These are phyloP conservation scores for Trichomonascaceae sp. DNA, from an alignment of 1,139 yeast genomes.

Conservation along the genomic window DNA sequence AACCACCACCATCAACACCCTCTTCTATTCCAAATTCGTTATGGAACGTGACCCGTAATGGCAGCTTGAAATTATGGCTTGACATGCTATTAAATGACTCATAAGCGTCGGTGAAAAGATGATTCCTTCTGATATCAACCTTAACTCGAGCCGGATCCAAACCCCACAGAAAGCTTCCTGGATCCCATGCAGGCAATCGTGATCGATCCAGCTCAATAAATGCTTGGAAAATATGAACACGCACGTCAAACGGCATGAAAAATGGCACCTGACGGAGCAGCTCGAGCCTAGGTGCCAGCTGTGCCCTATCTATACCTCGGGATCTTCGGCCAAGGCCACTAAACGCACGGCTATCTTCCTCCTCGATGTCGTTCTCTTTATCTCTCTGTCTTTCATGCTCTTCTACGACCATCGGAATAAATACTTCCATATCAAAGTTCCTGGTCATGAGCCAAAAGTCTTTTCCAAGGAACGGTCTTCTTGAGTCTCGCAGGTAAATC, in stretches of 20 bases:
- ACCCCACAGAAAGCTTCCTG: constrained; percentile 13
- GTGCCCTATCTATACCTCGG: constrained; percentile 4
- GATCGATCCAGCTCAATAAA: constrained; percentile 17
- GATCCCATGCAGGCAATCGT: constrained; percentile 16
- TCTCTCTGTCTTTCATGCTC: constrained; percentile 34
- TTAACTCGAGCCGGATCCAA: constrained; percentile 28
- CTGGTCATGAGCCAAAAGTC: constrained; percentile 52
- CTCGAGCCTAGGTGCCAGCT: constrained; percentile 34
- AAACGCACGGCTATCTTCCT: constrained; percentile 7
- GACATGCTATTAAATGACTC: constrained; percentile 42
- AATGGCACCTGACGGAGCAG: constrained; percentile 67
- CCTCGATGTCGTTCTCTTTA: constrained; percentile 15
- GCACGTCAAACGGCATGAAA: constrained; percentile 63
- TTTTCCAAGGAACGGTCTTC: constrained; percentile 49
- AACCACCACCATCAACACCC: constrained; percentile 96
- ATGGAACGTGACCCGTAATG: constrained; percentile 57
- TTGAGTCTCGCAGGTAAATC: constrained; percentile 60
- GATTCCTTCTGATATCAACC: constrained; percentile 63
- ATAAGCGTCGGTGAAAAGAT: constrained; percentile 69
- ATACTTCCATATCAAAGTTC: constrained; percentile 18
- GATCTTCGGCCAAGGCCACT: constrained; percentile 8
- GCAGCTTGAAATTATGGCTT: constrained; percentile 50
- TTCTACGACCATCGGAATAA: constrained; percentile 36
- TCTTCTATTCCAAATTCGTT: constrained; percentile 75
- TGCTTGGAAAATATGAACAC: constrained; percentile 59